phyloP scores from a whole-genome alignment of 306 rosid genomes.

The Vicia sativa region DNA sequence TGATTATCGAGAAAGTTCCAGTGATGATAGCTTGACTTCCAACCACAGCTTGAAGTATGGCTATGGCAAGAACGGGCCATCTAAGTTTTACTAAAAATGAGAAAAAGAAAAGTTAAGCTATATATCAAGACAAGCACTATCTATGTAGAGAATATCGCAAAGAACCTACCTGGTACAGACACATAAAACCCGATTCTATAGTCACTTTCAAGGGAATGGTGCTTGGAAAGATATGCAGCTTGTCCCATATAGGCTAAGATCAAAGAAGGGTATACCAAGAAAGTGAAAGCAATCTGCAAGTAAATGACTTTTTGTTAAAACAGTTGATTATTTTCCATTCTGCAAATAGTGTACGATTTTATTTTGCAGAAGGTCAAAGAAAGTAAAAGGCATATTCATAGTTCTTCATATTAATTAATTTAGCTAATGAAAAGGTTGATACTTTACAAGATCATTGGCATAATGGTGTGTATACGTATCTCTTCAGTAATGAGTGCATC shows the following conservation, averaged over 20 bases:
- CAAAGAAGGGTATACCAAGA: slow-evolving; percentile 86
- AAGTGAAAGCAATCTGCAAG: slow-evolving; percentile 92
- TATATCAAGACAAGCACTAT: slow-evolving; percentile 19
- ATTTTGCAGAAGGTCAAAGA: slow-evolving; percentile 27
- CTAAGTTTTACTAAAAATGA: slow-evolving; percentile 60
- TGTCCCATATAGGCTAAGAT: slow-evolving; percentile 97
- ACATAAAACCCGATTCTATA: slow-evolving; percentile 87
- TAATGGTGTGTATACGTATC: background rate
- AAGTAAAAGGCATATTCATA: background rate
- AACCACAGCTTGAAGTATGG: slow-evolving; percentile 94
- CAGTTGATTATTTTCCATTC: slow-evolving; percentile 25
- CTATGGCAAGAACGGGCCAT: slow-evolving; percentile 92
- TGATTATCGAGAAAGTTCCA: slow-evolving; percentile 94
- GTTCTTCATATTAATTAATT: slow-evolving; percentile 16
- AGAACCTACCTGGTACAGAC: slow-evolving; percentile 85
- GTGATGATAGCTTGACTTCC: slow-evolving; percentile 98
- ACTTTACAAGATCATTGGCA: background rate
- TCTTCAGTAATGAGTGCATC: slow-evolving; percentile 16
- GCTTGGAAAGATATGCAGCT: slow-evolving; percentile 95
- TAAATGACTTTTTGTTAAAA: slow-evolving; percentile 42
- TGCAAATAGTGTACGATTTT: slow-evolving; percentile 12
- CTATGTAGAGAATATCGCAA: slow-evolving; percentile 14
- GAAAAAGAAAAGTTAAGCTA: slow-evolving; percentile 34
- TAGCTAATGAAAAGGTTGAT: slow-evolving; percentile 2
- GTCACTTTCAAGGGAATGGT: slow-evolving; percentile 63